These are phyloP conservation scores for Globisporangium camurandrum DNA, from an alignment of 352 stramenopile genomes.

Conservation along the genomic window DNA sequence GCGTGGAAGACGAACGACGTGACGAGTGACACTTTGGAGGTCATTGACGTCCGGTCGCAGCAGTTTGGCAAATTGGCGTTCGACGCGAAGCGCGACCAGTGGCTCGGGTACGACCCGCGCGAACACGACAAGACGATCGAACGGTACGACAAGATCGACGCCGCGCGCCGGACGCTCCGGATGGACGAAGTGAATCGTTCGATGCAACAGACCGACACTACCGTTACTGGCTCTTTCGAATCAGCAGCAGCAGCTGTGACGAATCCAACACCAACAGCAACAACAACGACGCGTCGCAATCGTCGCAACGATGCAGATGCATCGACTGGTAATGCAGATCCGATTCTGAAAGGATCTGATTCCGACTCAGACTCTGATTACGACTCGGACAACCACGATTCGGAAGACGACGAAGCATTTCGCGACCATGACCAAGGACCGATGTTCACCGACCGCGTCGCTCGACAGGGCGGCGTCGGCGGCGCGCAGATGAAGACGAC, in stretches of 20 bases:
- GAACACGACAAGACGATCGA: constrained; percentile 74
- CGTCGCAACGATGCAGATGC: too few relatives aligned
- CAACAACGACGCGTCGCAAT: constrained; percentile 20
- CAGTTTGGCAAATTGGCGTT: constrained; percentile 94
- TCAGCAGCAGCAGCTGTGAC: background rate
- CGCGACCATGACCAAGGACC: constrained; percentile 88
- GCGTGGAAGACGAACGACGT: constrained; percentile 91
- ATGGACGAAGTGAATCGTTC: constrained; percentile 77
- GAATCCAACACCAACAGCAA: constrained; percentile 14
- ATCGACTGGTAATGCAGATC: too few relatives aligned
- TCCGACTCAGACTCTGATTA: constrained; percentile 85
- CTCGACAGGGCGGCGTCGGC: constrained; percentile 93
- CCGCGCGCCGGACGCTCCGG: constrained; percentile 66
- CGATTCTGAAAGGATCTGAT: too few relatives aligned
- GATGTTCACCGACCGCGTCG: constrained; percentile 92
- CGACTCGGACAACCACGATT: constrained; percentile 83
- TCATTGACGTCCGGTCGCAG: constrained; percentile 84
- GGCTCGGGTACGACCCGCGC: constrained; percentile 91
- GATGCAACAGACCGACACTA: constrained; percentile 34
- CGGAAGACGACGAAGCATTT: constrained; percentile 90
- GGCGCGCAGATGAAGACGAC: constrained; percentile 98
- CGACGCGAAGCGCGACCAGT: constrained; percentile 96
- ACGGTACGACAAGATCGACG: constrained; percentile 80
- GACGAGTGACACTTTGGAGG: constrained; percentile 69
- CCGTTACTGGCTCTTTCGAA: too few relatives aligned